Conservation (phyloP, 2,329 filamentous ascomycete genomes). For the Xylariaceae sp. region DNA sequence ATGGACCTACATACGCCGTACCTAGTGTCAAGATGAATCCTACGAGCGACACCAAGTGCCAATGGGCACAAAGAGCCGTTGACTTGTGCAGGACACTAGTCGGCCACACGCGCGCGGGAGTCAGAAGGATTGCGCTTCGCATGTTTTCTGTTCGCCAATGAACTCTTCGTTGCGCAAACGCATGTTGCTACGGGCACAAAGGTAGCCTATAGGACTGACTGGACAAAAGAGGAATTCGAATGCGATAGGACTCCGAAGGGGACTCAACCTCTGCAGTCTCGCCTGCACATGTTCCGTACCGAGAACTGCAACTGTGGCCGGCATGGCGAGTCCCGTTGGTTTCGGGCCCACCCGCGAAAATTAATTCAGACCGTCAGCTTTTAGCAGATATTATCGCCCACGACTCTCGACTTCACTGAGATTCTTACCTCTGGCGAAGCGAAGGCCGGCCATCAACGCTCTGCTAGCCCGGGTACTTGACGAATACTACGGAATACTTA, state of each 20-base stretch:
- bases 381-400: neutral
- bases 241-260: no score
- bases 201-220: neutral
- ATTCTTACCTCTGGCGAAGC: no score
- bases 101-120: neutral
- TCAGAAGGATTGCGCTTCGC: neutral
- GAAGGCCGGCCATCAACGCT: no score
- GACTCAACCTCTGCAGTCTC: neutral
- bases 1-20: no score
- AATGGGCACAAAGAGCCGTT: no score
- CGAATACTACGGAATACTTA: no score
- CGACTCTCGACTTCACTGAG: no score
- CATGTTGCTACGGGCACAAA: neutral
- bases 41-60: no score
- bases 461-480: no score
- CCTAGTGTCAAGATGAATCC: no score
- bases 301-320: neutral
- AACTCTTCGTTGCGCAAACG: neutral
- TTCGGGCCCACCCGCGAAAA: neutral
- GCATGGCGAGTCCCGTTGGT: neutral
- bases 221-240: no score
- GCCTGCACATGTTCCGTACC: neutral
- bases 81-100: neutral
- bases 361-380: neutral
- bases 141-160: no score